Conservation (phyloP, 208 protist genomes). For the Trypanosoma boissoni region DNA sequence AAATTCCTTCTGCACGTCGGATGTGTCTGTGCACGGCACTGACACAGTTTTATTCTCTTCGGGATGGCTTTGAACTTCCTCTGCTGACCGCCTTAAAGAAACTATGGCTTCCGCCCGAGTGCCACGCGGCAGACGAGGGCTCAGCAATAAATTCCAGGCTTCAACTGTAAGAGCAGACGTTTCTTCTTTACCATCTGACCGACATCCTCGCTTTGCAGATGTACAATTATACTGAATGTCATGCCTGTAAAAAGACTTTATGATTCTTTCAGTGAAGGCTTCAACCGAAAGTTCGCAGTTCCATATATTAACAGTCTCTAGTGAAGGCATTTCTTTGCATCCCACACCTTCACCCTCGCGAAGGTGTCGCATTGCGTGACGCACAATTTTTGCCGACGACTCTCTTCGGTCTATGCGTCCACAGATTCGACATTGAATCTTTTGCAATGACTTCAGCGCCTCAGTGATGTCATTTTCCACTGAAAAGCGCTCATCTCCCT, state of each 20-base stretch:
- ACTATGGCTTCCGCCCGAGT: constrained; percentile 23
- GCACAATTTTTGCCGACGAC: constrained; percentile 31
- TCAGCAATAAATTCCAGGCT: background rate
- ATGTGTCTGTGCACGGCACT: background rate
- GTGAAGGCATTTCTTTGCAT: constrained; percentile 19
- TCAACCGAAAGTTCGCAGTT: constrained; percentile 40
- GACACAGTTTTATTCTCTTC: background rate
- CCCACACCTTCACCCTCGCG: background rate
- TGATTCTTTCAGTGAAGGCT: constrained; percentile 24
- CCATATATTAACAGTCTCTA: constrained; percentile 37
- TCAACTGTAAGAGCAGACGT: background rate
- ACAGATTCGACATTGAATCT: constrained; percentile 57
- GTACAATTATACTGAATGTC: background rate
- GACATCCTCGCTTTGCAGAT: no score
- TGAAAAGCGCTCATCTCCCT: background rate
- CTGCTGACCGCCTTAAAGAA: constrained; percentile 9
- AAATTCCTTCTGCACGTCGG: background rate
- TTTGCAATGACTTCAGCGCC: constrained; percentile 9
- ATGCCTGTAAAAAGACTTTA: constrained; percentile 16
- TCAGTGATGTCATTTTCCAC: background rate
- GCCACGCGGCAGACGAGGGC: constrained; percentile 11
- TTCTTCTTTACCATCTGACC: no score
- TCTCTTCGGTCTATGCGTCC: constrained; percentile 37
- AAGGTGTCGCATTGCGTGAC: constrained; percentile 48
- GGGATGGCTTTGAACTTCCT: constrained; percentile 9